Evolutionary conservation across 2,329 filamentous ascomycete genomes (phyloP).

Genomic region (Plenodomus tracheiphilus): DNA sequence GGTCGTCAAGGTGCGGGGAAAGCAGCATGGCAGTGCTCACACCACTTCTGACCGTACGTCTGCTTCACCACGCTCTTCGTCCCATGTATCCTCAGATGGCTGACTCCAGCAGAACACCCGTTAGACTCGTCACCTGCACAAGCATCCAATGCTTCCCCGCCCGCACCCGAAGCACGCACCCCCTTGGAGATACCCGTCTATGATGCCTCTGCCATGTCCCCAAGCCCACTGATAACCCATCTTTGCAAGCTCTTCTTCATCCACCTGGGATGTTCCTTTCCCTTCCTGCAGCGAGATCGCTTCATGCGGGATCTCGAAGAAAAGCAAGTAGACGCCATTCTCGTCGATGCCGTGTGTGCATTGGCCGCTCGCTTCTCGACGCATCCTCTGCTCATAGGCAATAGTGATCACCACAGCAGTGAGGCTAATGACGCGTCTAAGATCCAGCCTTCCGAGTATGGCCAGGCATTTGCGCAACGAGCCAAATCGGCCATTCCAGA

Average conservation of each 20-base stretch:
- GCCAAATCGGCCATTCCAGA: slow-evolving; percentile 83
- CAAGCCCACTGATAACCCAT: slow-evolving; percentile 74
- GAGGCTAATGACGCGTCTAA: slow-evolving; percentile 19
- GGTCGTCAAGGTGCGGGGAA: slow-evolving; percentile 75
- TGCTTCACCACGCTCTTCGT: neutral
- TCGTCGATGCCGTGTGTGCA: slow-evolving; percentile 85
- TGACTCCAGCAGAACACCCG: slow-evolving; percentile 20
- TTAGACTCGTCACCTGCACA: slow-evolving; percentile 43
- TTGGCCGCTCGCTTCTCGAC: slow-evolving; percentile 78
- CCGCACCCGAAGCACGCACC: slow-evolving; percentile 46
- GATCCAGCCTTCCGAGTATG: slow-evolving; percentile 64
- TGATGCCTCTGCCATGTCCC: slow-evolving; percentile 71
- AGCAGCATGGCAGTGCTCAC: slow-evolving; percentile 61
- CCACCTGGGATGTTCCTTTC: slow-evolving; percentile 83
- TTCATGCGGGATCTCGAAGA: slow-evolving; percentile 78
- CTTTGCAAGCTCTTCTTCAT: slow-evolving; percentile 80
- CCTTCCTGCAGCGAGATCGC: slow-evolving; percentile 73
- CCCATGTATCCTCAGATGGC: neutral
- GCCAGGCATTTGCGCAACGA: slow-evolving; percentile 76
- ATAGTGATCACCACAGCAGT: slow-evolving; percentile 53
- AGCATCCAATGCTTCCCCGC: slow-evolving; percentile 32
- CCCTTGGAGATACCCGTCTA: slow-evolving; percentile 66
- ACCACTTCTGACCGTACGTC: slow-evolving; percentile 57
- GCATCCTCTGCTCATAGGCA: slow-evolving; percentile 56
- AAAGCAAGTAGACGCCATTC: slow-evolving; percentile 78